Evolutionary conservation across 139 green algal genomes (phyloP).

Genomic region (Mesostigma viride): DNA sequence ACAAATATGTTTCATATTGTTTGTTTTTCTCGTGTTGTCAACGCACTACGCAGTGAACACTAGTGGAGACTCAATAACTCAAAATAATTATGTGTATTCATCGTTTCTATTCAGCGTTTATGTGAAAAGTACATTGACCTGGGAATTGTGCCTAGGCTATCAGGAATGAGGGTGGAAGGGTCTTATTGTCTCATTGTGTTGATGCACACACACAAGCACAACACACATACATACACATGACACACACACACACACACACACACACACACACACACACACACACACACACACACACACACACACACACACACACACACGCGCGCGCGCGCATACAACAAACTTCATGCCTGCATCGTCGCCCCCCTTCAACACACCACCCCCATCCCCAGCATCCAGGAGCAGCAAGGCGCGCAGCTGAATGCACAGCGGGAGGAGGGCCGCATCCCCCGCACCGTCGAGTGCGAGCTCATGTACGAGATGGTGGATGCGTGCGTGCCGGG

Average conservation of each 20-base stretch:
- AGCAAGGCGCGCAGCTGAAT: background rate
- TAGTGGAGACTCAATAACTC: no score
- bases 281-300: no score
- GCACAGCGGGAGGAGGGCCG: constrained; percentile 28
- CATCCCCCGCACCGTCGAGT: constrained; percentile 52
- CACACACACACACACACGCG: no score
- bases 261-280: no score
- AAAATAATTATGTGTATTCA: background rate
- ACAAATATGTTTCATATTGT: no score
- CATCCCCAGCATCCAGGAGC: background rate
- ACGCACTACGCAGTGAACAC: no score
- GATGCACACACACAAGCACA: background rate
- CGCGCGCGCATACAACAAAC: no score
- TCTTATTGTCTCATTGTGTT: background rate
- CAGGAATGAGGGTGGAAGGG: background rate
- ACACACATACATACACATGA: background rate
- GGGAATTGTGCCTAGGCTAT: background rate
- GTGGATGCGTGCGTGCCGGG: constrained; percentile 55
- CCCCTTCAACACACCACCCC: background rate
- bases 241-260: no score
- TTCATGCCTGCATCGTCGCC: background rate
- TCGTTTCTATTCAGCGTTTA: background rate
- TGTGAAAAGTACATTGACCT: background rate
- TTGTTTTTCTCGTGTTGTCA: no score
- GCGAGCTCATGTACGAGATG: constrained; percentile 77